Conservation (phyloP, 2,329 filamentous ascomycete genomes). For the Alternaria novae-zelandiae region DNA sequence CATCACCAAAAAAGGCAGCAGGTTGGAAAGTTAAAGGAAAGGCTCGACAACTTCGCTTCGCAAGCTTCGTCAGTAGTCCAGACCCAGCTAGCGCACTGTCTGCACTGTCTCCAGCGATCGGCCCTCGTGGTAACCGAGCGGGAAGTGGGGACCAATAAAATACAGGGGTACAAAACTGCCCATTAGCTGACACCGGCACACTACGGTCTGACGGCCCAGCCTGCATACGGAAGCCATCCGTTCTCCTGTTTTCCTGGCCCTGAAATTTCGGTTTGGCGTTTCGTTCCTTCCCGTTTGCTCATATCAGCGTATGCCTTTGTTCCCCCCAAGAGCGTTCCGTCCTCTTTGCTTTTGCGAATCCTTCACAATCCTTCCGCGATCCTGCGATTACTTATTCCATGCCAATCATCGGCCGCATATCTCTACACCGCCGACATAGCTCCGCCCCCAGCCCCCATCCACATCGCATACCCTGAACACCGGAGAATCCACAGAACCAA, state of each 20-base stretch:
- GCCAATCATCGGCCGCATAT: neutral
- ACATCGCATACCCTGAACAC: neutral
- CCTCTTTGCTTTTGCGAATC: neutral
- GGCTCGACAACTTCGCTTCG: neutral
- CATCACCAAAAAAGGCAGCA: neutral
- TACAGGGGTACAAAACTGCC: neutral
- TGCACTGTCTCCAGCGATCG: neutral
- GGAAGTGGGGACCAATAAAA: neutral
- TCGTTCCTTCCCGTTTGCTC: too few relatives aligned
- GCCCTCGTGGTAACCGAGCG: neutral
- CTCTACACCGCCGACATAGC: neutral
- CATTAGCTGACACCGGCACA: slow-evolving; percentile 1
- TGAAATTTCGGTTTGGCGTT: neutral
- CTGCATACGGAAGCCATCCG: neutral
- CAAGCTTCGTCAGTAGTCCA: neutral
- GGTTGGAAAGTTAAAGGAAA: neutral
- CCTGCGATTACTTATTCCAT: neutral
- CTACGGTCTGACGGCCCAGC: neutral
- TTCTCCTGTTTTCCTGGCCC: neutral
- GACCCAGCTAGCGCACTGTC: neutral
- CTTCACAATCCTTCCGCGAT: neutral
- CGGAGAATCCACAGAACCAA: neutral
- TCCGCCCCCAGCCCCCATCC: neutral
- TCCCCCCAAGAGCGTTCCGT: too few relatives aligned
- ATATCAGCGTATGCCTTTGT: too few relatives aligned